Evolutionary conservation across 495 filamentous ascomycete species (phyloP).

Genomic region (Mytilinidion resinicola): DNA sequence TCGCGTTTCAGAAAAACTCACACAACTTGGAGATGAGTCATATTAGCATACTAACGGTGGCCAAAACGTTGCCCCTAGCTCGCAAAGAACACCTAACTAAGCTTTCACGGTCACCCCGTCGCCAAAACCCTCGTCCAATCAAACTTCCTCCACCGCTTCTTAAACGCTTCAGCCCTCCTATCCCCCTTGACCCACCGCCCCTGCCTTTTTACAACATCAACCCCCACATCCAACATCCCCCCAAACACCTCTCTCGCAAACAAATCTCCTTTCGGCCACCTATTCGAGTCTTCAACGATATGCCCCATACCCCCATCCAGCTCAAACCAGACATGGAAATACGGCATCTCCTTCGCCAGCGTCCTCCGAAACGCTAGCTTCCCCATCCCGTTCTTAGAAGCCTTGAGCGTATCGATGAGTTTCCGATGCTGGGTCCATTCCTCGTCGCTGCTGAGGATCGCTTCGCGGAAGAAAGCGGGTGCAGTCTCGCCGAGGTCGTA

Average conservation of each 20-base stretch:
- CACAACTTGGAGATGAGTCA: too few relatives aligned
- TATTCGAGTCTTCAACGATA: slow-evolving; percentile 77
- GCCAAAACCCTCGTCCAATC: slow-evolving; percentile 88
- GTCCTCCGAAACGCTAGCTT: slow-evolving; percentile 74
- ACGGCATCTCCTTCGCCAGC: slow-evolving; percentile 94
- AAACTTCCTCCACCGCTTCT: slow-evolving; percentile 81
- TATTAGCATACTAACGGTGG: too few relatives aligned
- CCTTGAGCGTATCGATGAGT: slow-evolving; percentile 79
- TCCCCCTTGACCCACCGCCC: slow-evolving; percentile 80
- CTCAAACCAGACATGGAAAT: slow-evolving; percentile 96
- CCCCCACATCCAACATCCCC: slow-evolving; percentile 82
- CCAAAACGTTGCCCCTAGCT: too few relatives aligned
- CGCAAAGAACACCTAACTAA: too few relatives aligned
- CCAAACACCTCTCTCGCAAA: slow-evolving; percentile 91
- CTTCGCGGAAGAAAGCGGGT: slow-evolving; percentile 92
- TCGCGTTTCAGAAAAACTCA: too few relatives aligned
- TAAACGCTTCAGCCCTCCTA: slow-evolving; percentile 69
- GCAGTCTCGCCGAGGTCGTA: slow-evolving; percentile 81
- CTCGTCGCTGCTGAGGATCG: slow-evolving; percentile 77
- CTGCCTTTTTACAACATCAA: slow-evolving; percentile 82
- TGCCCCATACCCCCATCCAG: slow-evolving; percentile 90
- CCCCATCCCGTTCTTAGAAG: slow-evolving; percentile 57
- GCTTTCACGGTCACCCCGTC: slow-evolving; percentile 44
- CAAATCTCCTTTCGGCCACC: slow-evolving; percentile 88
- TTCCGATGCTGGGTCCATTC: slow-evolving; percentile 96